Percentiles rank a stretch among this genome's conserved stretches.
Evolutionary conservation across 139 green algal species (phyloP).

Genomic region (Yamagishiella unicocca): DNA sequence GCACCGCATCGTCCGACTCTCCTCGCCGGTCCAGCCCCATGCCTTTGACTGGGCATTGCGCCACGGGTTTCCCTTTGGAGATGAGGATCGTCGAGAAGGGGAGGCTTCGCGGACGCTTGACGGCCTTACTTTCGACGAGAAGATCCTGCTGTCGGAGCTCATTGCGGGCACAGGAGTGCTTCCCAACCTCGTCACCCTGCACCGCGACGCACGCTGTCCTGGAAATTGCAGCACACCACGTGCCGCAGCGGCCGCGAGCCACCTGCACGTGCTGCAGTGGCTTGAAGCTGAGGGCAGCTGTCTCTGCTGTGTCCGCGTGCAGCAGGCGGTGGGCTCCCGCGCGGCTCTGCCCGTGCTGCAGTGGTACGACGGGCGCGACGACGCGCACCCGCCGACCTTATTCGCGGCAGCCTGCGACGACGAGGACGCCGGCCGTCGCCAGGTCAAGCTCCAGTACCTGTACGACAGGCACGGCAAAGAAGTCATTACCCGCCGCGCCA

Average conservation of each 20-base stretch:
- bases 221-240: not conserved
- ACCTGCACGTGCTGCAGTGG: slow-evolving; percentile 19
- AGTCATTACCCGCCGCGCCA: not conserved
- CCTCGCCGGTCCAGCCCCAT: not conserved
- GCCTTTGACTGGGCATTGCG: not conserved
- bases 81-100: not conserved
- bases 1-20: not conserved
- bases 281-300: not conserved
- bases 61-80: not conserved
- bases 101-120: not conserved
- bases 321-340: not conserved
- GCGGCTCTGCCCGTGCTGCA: not conserved
- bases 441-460: slow-evolving; percentile 7
- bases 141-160: not conserved
- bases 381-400: not conserved
- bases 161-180: not conserved
- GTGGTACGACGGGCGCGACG: not conserved
- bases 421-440: not conserved
- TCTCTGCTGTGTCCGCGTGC: slow-evolving; percentile 1
- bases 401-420: not conserved
- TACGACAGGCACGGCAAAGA: not conserved
- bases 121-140: not conserved
- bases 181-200: not conserved
- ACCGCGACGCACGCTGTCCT: not conserved
- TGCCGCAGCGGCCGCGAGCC: not conserved